These are phyloP conservation scores for Metschnikowia picachoensis DNA, from an alignment of 805 yeast genomes.

Conservation along the genomic window DNA sequence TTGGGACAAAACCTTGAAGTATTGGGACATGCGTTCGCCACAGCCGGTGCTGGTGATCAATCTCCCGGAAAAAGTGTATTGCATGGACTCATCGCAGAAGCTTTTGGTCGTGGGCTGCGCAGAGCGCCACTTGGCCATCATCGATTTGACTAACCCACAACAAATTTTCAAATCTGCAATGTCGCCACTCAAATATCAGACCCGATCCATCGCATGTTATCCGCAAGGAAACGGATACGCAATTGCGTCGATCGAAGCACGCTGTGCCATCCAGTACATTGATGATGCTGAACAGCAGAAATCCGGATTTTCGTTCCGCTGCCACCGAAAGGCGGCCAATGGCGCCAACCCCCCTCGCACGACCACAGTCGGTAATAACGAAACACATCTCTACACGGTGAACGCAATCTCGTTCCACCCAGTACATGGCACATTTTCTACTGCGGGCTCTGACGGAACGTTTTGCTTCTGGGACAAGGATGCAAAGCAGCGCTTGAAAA, in stretches of 20 bases:
- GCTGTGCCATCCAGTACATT: constrained; percentile 91
- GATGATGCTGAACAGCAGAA: constrained; percentile 74
- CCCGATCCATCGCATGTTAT: constrained; percentile 76
- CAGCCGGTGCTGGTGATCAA: constrained; percentile 77
- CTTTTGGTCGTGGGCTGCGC: constrained; percentile 92
- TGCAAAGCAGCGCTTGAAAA: constrained; percentile 80
- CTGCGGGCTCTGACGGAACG: constrained; percentile 94
- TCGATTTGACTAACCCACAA: constrained; percentile 81
- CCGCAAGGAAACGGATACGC: constrained; percentile 94
- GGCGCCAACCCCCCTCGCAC: constrained; percentile 30
- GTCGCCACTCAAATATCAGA: constrained; percentile 88
- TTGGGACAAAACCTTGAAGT: constrained; percentile 92
- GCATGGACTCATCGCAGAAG: constrained; percentile 80
- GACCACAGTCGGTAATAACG: constrained; percentile 25
- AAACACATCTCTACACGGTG: constrained; percentile 70
- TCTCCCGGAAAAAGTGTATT: constrained; percentile 86
- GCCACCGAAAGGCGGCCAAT: constrained; percentile 73
- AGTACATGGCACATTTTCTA: constrained; percentile 80
- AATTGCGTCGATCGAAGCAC: constrained; percentile 88
- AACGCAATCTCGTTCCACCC: constrained; percentile 87
- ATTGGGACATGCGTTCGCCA: constrained; percentile 91
- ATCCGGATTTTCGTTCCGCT: constrained; percentile 83
- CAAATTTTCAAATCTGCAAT: constrained; percentile 66
- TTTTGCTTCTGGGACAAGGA: constrained; percentile 96
- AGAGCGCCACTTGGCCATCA: constrained; percentile 71